Base-by-base conservation (phyloP, 176 grass and related monocot genomes). In the Saccharum spontaneum region DNA sequence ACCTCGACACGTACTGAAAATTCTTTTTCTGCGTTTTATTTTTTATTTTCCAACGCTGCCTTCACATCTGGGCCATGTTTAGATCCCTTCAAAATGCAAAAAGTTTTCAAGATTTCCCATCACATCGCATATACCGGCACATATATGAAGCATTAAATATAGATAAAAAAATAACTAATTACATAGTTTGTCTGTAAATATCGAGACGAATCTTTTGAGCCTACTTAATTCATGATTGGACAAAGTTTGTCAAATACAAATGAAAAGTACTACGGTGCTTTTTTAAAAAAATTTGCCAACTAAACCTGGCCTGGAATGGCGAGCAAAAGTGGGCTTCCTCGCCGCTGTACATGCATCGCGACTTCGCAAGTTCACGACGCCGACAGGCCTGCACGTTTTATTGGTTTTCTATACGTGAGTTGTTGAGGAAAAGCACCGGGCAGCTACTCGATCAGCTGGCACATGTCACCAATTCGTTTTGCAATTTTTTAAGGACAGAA, bases 361-460 rank as follows among this genome's bases (percentile, higher is more conserved):
- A 66, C 18, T 16, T 15, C 8, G 67, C 48, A 20, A 55, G 67
- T 8, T 12, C 4, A 38, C 65, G 46, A 26, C 75, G 43, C 45
- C 84, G 65, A 79, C 68, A 30, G 38, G 75, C 30, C 46, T 54
- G 48, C 80, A 90, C 57, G 84, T 90, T 90, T 79, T 40, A 43
- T 68, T 18, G 50, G 30, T 85, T 81, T 77, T 90, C 10, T 41
- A 69, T 81, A 2, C 4, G 78, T 1, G 20, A 37, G 84, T 87
- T 61, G 68, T n/a, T 73, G 88, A 70, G 76, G 4, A 64, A 75
- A 10, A 48, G 44, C 33, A 16, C 54, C 26, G 2, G 45, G 37
- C 70, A 31, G 55, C 66, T 45, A 9, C 44, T 66, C 61, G 70
- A 30, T 18, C 61, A 9, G 55, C 45, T 15, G 3, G 26, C 34